phyloP scores from a whole-genome alignment of 2,329 filamentous ascomycete genomes.

The Paecilomyces formosus region DNA sequence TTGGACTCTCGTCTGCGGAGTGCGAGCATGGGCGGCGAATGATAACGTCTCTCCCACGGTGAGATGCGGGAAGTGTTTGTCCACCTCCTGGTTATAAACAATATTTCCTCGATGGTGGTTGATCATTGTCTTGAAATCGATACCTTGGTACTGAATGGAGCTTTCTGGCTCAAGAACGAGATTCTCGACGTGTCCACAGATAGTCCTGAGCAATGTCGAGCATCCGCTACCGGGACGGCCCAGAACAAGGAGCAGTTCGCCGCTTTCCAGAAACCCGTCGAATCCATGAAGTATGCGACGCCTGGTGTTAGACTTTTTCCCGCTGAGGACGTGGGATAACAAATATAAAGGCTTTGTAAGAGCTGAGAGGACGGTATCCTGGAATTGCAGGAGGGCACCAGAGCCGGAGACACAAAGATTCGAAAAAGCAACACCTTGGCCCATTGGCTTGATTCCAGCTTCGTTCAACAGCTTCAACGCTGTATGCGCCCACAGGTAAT shows the following conservation, averaged over 20 bases:
- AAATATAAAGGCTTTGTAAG: conserved; percentile 18
- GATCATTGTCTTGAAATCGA: conserved; percentile 48
- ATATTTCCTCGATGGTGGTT: conserved; percentile 71
- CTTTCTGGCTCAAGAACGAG: conserved; percentile 63
- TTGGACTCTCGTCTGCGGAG: conserved; percentile 36
- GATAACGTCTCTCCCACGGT: conserved; percentile 71
- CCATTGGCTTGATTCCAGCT: conserved; percentile 12
- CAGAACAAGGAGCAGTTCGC: conserved; percentile 52
- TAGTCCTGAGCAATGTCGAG: conserved; percentile 74
- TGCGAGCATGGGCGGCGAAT: conserved; percentile 63
- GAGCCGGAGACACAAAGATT: conserved; percentile 17
- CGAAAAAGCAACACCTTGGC: conserved; percentile 17
- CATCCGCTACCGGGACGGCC: conserved; percentile 49
- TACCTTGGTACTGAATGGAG: conserved; percentile 66
- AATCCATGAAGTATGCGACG: background rate
- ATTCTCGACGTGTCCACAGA: conserved; percentile 72
- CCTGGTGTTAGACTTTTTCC: background rate
- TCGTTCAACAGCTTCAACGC: conserved; percentile 13
- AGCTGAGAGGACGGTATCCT: conserved; percentile 16
- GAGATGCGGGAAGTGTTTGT: conserved; percentile 74
- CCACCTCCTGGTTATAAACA: conserved; percentile 79
- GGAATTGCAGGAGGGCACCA: conserved; percentile 15
- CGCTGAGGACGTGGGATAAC: background rate
- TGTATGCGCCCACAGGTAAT: conserved; percentile 16
- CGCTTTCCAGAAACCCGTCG: conserved; percentile 53